Percentiles rank a stretch among this genome's conserved stretches.
Conservation (phyloP, 441 rosid genomes). For the Populus trichocarpa region DNA sequence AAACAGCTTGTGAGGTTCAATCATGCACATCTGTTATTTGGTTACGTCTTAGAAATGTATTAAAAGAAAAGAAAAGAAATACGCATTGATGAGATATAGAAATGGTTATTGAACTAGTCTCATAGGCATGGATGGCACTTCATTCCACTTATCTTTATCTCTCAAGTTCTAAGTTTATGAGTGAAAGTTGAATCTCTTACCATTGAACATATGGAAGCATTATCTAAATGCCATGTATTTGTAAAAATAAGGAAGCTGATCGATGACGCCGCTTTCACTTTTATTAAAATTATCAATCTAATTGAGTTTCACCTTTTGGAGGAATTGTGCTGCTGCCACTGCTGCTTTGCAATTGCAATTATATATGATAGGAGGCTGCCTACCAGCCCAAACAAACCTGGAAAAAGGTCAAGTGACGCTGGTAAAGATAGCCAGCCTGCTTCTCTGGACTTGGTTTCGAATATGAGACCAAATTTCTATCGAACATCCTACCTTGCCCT, state of each 20-base stretch:
- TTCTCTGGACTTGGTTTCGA: background rate
- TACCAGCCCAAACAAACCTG: background rate
- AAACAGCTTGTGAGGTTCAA: no score
- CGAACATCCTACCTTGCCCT: background rate
- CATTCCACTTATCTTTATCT: background rate
- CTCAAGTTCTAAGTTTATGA: background rate
- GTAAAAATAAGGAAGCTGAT: background rate
- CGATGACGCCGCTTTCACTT: background rate
- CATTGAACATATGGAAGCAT: background rate
- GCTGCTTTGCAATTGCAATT: background rate
- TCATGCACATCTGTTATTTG: no score
- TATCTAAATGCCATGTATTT: background rate
- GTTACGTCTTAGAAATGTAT: no score
- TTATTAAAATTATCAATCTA: background rate
- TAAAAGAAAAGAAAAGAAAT: background rate
- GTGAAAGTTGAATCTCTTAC: background rate
- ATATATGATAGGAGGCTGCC: constrained; percentile 7
- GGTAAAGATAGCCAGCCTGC: constrained; percentile 1
- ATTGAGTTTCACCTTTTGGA: background rate
- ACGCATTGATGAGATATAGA: background rate
- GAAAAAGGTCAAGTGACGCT: background rate
- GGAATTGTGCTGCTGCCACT: background rate
- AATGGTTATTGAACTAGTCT: background rate
- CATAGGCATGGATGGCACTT: background rate
- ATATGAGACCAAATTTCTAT: background rate